Base-by-base conservation (phyloP, 2,329 filamentous ascomycete species). In the Hypomyces perniciosus region DNA sequence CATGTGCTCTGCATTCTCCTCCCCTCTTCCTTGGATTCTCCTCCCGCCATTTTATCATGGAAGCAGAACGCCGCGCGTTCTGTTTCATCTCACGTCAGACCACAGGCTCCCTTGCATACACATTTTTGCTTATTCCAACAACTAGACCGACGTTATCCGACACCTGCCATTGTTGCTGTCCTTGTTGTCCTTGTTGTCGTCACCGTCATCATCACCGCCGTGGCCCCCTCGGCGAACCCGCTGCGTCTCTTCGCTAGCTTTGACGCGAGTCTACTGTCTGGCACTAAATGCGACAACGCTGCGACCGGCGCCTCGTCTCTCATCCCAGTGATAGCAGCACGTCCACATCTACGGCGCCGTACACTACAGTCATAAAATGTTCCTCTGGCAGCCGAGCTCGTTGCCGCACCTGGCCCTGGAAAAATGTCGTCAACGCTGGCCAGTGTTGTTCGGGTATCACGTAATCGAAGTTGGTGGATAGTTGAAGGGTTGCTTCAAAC, bases 281-380 rank as follows among this genome's bases (percentile, higher is more conserved):
- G 72, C 8, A 82, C 75, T 27, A 83, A 59, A 66, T 78, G 74
- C 13, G 76, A 77, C 0, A 81, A 74, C 8, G 55, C 38, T 54
- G 77, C 67, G 8, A 84, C 70, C 0, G 81, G 82, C 5, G 79
- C 75, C 44, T 78, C 67, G 44, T 86, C 82, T 69, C 80, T 76
- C 76, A 84, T 78, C 0, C 81, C 81, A 0, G 81, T 85, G 56
- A 86, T 77, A 85, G 51, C 40, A 85, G 64, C 44, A 84, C 78
- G 50, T 83, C 76, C 2, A 71, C 66, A 61, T 71, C 70, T 45
- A 8, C 54, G 6, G 70, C 68, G 9, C 54, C 50, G 33, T 65
- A 13, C 3, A 84, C 74, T 2, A 75, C 62, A 27, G 68, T 52
- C 38, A 77, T 46, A 53, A 83, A 83, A 58, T 78, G 70, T 48